phyloP scores from a whole-genome alignment of 305 asterid genomes.

The Fraxinus paxiana region DNA sequence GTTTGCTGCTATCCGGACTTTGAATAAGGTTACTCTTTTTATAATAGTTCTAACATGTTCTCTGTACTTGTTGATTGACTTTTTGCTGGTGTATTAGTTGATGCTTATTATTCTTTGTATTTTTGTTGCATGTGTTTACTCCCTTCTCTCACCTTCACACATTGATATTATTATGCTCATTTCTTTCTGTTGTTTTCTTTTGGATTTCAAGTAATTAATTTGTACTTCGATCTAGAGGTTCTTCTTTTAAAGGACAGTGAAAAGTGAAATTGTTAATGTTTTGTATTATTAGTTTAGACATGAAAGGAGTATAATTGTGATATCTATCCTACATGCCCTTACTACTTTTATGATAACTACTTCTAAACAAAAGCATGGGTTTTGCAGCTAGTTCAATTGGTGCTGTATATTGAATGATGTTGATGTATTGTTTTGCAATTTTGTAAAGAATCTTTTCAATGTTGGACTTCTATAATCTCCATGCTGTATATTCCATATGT shows the following conservation, averaged over 20 bases:
- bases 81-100: slow-evolving; percentile 1
- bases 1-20: slow-evolving; percentile 93
- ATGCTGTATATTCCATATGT: not conserved
- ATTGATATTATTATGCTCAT: not conserved
- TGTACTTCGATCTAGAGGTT: not conserved
- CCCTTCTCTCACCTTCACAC: slow-evolving; percentile 5
- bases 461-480: not conserved
- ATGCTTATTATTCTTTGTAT: not conserved
- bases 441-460: not conserved
- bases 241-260: not conserved
- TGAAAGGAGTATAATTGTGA: not conserved
- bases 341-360: not conserved
- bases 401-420: not conserved
- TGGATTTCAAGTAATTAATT: not conserved
- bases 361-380: not conserved
- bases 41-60: not conserved
- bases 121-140: not conserved
- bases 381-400: not conserved
- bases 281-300: not conserved
- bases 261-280: not conserved
- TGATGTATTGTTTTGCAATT: not conserved
- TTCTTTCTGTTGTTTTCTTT: not conserved
- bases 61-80: not conserved
- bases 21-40: slow-evolving; percentile 66
- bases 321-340: not conserved